Conservation (phyloP, 2,329 filamentous ascomycete genomes). For the Trichoderma oligosporum region DNA sequence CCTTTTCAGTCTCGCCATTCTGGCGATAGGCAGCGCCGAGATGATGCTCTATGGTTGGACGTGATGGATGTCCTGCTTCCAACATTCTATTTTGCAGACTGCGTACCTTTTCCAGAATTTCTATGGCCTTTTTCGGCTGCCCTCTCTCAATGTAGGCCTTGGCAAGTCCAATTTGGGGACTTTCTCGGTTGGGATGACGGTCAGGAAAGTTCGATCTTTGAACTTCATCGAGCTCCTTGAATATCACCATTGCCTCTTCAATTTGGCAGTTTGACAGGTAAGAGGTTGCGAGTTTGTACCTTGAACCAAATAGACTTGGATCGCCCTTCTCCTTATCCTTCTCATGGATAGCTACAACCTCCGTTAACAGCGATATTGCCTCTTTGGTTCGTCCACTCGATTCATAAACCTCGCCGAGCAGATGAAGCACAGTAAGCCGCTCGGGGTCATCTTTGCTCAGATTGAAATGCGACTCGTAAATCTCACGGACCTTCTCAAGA, state of each 20-base stretch:
- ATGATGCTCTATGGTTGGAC: not conserved
- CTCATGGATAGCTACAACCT: constrained; percentile 16
- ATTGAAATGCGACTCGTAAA: not conserved
- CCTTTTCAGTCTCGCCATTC: constrained; percentile 14
- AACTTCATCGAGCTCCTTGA: constrained; percentile 9
- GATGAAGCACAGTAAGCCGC: not conserved
- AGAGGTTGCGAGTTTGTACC: constrained; percentile 14
- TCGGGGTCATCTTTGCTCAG: constrained; percentile 1
- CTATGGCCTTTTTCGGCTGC: constrained; percentile 1
- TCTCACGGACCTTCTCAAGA: not conserved
- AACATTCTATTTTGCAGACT: constrained; percentile 1
- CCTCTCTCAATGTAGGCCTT: constrained; percentile 8
- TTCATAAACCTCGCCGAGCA: constrained; percentile 10
- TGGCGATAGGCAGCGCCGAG: constrained; percentile 12
- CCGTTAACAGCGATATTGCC: constrained; percentile 10
- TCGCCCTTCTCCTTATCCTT: not conserved
- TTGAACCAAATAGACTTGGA: constrained; percentile 10
- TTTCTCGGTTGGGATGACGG: constrained; percentile 8
- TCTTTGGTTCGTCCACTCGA: constrained; percentile 10
- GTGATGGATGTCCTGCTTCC: not conserved
- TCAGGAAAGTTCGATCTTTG: not conserved
- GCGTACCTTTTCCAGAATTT: not conserved
- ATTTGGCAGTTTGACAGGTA: constrained; percentile 14
- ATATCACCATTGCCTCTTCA: constrained; percentile 13
- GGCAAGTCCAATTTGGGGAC: constrained; percentile 8